Base-by-base conservation (phyloP, 257 asterid species). In the Pogostemon cablin region DNA sequence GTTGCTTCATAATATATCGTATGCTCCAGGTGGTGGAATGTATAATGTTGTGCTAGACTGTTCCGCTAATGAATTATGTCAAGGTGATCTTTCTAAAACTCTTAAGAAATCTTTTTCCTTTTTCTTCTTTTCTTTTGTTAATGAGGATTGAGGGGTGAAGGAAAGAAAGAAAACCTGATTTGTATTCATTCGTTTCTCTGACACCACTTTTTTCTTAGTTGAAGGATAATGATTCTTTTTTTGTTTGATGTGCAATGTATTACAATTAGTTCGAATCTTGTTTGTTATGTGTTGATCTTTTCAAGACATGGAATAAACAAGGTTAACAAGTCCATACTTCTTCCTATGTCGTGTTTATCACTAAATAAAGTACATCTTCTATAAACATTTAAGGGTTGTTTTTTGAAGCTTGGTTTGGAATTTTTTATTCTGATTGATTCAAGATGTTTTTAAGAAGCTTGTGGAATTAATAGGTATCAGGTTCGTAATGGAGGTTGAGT, bases 401-500 rank as follows among this genome's bases (percentile, higher is more conserved):
- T 40, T 70, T 58, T 9, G 15, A 37, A 69, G 78, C 63, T 68
- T 76, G 64, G 32, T 65, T 72, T 48, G 38, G 35, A n/a, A 20
- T 56, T 62, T 70, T 49, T 17, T 52, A 39, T 63, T 9, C 72
- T 54, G 52, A 47, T 69, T 73, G 40, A 46, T 9, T 81, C 98
- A 87, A 79, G 95, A 91, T 50, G 96, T 91, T 68, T 86, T 95
- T 64, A 83, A 79, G 73, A 86, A 84, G 86, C 93, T 95, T 79
- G 96, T 95, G 75, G 98, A 95, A 87, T 85, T 95, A 88, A 91
- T 95, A 75, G 99, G 98, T 61, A 86, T 95, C 77, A 91, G 97
- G 56, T 95, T 98, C 69, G 89, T 95, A 75, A 95, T 91, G 99
- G 99, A 95, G 98, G 99, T 95, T 76, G 69, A 80, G 68, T 65